Percentiles rank a stretch among this genome's conserved stretches.
These are phyloP conservation scores for Pistacia vera DNA, from an alignment of 345 rosid genomes.

Conservation along the genomic window DNA sequence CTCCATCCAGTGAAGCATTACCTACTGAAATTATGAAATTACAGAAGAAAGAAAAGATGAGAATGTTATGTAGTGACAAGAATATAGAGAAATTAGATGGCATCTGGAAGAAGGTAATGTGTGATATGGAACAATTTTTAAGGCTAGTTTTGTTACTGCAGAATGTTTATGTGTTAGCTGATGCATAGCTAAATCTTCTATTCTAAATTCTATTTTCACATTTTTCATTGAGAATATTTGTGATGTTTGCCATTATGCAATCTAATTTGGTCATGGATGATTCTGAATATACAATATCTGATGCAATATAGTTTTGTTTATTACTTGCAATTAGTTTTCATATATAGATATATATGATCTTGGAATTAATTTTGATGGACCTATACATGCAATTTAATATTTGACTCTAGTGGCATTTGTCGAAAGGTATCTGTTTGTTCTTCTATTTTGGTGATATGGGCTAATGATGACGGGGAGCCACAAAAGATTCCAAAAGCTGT, in stretches of 20 bases:
- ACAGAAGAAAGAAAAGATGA: constrained; percentile 70
- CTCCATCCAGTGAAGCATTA: constrained; percentile 34
- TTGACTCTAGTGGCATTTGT: neutral
- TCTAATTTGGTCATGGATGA: neutral
- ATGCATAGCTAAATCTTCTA: neutral
- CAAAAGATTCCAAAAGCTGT: constrained; percentile 79
- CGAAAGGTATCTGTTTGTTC: constrained; percentile 5
- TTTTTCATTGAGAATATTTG: neutral
- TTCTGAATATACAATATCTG: neutral
- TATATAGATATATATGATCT: neutral
- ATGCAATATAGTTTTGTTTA: neutral
- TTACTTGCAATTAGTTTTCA: neutral
- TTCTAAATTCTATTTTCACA: neutral
- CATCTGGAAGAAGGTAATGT: constrained; percentile 89
- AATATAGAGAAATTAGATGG: constrained; percentile 75
- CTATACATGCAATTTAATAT: neutral
- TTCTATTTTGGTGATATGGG: neutral
- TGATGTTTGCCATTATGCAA: neutral
- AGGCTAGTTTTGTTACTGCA: neutral
- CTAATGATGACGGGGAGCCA: constrained; percentile 61
- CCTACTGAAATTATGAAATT: constrained; percentile 57
- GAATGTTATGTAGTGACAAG: constrained; percentile 59
- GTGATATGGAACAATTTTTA: constrained; percentile 16
- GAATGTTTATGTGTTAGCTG: constrained; percentile 2
- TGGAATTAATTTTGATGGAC: neutral